These are phyloP conservation scores for Amanita phalloides DNA, from an alignment of 768 basidiomycete genomes.

Conservation along the genomic window DNA sequence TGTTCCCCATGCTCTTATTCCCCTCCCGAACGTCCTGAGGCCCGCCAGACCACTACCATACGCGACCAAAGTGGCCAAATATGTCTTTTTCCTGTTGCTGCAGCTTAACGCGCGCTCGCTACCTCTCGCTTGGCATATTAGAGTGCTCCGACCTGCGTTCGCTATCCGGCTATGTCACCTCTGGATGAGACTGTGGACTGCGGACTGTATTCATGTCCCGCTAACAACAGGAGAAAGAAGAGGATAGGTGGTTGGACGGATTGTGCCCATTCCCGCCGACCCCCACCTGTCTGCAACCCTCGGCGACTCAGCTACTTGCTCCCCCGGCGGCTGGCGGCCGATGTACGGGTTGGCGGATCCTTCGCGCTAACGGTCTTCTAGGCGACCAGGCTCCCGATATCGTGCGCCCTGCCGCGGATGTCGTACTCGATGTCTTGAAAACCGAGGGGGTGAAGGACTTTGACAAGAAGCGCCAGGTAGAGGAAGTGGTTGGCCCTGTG, in stretches of 20 bases:
- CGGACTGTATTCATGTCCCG: slow-evolving; percentile 27
- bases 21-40: neutral
- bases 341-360: no score
- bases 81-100: slow-evolving; percentile 33
- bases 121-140: slow-evolving; percentile 58
- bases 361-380: slow-evolving; percentile 64
- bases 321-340: no score
- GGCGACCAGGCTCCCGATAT: slow-evolving; percentile 97
- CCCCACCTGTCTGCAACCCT: no score
- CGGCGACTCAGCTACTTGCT: no score
- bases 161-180: slow-evolving; percentile 20
- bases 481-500: slow-evolving; percentile 59
- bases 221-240: slow-evolving; percentile 18
- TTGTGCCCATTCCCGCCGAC: no score
- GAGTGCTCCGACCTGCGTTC: slow-evolving; percentile 41
- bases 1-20: no score
- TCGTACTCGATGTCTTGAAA: slow-evolving; percentile 80
- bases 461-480: slow-evolving; percentile 93
- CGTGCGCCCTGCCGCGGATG: slow-evolving; percentile 91
- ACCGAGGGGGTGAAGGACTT: slow-evolving; percentile 87
- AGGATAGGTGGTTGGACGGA: slow-evolving; percentile 34
- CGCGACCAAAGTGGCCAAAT: slow-evolving; percentile 21
- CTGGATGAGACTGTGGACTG: slow-evolving; percentile 20
- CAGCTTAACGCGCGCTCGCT: slow-evolving; percentile 51
- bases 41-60: neutral